phyloP scores from a whole-genome alignment of 805 yeast species.

The Isabelozyma rhagii region DNA sequence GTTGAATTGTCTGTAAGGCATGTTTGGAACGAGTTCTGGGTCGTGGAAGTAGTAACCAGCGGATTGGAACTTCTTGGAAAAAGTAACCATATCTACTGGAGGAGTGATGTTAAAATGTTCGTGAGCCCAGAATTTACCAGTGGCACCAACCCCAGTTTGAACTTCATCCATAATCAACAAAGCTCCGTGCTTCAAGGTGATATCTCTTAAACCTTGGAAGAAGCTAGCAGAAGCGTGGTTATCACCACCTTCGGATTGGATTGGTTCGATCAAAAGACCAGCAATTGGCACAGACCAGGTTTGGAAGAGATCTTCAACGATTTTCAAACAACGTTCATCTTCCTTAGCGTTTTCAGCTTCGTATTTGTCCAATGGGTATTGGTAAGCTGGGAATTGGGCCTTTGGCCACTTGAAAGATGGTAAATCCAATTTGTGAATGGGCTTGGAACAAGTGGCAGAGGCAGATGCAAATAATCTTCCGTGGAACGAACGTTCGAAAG shows the following conservation, averaged over 20 bases:
- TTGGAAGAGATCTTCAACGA: slow-evolving; percentile 67
- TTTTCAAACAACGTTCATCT: slow-evolving; percentile 76
- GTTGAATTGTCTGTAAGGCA: slow-evolving; percentile 87
- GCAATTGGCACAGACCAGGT: slow-evolving; percentile 79
- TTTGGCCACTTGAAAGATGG: slow-evolving; percentile 97
- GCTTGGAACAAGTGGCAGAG: slow-evolving; percentile 89
- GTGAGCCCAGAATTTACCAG: slow-evolving; percentile 85
- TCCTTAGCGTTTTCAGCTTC: slow-evolving; percentile 65
- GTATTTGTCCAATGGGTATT: slow-evolving; percentile 76
- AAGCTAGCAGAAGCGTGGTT: slow-evolving; percentile 75
- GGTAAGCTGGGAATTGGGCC: slow-evolving; percentile 83
- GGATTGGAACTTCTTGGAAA: slow-evolving; percentile 85
- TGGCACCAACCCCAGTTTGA: slow-evolving; percentile 87
- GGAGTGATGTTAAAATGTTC: slow-evolving; percentile 76
- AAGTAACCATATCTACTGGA: slow-evolving; percentile 81
- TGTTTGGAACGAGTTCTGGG: slow-evolving; percentile 68
- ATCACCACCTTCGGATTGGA: slow-evolving; percentile 91
- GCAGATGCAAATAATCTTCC: slow-evolving; percentile 93
- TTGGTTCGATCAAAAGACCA: slow-evolving; percentile 86
- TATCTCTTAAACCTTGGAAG: slow-evolving; percentile 80
- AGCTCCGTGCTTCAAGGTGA: slow-evolving; percentile 67
- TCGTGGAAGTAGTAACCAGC: slow-evolving; percentile 84
- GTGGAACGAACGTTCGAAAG: slow-evolving; percentile 89
- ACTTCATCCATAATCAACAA: slow-evolving; percentile 81
- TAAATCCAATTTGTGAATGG: slow-evolving; percentile 87